A percentile compares a stretch with the other conserved stretches of the same genome.
Conservation (phyloP, 352 stramenopile genomes). For the Globisporangium takayamanum region DNA sequence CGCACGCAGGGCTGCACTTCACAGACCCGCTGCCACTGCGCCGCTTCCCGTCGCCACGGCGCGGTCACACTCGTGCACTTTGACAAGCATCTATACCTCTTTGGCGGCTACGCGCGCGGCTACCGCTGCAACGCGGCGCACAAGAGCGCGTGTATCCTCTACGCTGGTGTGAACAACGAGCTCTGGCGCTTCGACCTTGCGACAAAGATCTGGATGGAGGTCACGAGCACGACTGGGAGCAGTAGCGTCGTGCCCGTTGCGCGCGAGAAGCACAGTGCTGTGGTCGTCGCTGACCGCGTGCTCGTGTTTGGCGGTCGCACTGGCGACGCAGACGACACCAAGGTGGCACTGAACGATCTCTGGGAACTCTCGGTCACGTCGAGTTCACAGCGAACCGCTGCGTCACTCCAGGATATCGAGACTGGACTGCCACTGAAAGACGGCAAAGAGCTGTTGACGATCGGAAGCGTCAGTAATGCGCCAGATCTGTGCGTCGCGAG, state of each 20-base stretch:
- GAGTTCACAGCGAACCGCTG: constrained; percentile 21
- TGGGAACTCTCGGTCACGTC: constrained; percentile 61
- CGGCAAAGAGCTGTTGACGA: constrained; percentile 39
- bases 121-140: constrained; percentile 48
- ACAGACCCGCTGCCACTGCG: constrained; percentile 25
- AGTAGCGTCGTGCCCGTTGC: constrained; percentile 17
- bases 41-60: constrained; percentile 41
- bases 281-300: constrained; percentile 33
- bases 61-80: constrained; percentile 53
- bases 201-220: constrained; percentile 45
- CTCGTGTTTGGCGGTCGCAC: constrained; percentile 55
- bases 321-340: constrained; percentile 18
- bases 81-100: constrained; percentile 50
- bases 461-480: constrained; percentile 26
- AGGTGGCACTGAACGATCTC: constrained; percentile 40
- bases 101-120: constrained; percentile 50
- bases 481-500: constrained; percentile 38
- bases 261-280: constrained; percentile 57
- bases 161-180: constrained; percentile 46
- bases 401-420: constrained; percentile 33
- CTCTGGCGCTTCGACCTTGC: constrained; percentile 59
- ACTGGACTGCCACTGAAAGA: constrained; percentile 35
- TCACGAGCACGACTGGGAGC: constrained; percentile 9
- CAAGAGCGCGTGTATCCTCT: constrained; percentile 34
- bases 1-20: constrained; percentile 23